Conservation (phyloP, 2,329 filamentous ascomycete species). For the Karstenula rhodostoma region DNA sequence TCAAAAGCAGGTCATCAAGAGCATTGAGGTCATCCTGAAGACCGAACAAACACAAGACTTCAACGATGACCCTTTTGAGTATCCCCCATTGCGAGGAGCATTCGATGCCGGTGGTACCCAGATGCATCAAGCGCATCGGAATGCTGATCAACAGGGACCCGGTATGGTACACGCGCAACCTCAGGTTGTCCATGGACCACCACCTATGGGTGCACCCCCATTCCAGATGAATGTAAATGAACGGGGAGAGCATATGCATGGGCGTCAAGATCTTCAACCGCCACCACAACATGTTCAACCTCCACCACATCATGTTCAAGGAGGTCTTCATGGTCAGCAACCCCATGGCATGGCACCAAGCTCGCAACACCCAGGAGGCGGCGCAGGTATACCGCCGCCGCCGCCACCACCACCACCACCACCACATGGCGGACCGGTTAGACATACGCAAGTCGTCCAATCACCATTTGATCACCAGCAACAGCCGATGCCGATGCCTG, state of each 20-base stretch:
- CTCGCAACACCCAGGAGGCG: constrained; percentile 12
- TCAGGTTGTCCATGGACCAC: neutral
- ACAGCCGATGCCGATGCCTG: constrained; percentile 1
- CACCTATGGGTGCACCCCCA: constrained; percentile 5
- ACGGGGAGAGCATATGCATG: constrained; percentile 2
- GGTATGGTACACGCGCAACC: neutral
- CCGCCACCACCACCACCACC: constrained; percentile 19
- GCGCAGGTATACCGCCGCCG: neutral
- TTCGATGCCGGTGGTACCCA: constrained; percentile 17
- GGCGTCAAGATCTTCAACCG: neutral
- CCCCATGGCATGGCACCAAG: constrained; percentile 15
- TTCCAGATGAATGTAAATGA: constrained; percentile 5
- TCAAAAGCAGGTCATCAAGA: constrained; percentile 20
- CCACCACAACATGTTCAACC: neutral
- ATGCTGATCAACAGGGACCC: constrained; percentile 3
- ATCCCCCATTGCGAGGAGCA: constrained; percentile 13
- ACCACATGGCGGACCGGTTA: neutral
- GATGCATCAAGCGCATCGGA: constrained; percentile 15
- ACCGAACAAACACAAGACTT: constrained; percentile 25
- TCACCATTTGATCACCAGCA: constrained; percentile 4
- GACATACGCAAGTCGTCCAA: neutral
- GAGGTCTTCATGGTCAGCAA: constrained; percentile 8
- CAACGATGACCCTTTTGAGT: neutral
- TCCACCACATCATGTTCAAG: neutral
- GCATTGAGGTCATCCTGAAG: constrained; percentile 41